phyloP scores from a whole-genome alignment of 108 stramenopile genomes.

The Aureococcus anophagefferens region DNA sequence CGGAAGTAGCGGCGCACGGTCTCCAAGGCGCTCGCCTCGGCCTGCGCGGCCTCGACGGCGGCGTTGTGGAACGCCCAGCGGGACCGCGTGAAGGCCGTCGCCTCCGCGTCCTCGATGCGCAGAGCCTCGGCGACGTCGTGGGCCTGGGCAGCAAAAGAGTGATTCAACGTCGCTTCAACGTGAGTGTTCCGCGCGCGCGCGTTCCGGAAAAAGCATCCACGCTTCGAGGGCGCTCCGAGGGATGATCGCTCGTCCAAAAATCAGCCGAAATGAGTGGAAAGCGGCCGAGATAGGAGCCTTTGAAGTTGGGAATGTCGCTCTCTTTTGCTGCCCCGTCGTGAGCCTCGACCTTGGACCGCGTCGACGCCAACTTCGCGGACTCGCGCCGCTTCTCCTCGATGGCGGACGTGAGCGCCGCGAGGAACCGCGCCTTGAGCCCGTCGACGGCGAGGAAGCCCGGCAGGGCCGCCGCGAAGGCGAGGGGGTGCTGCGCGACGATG shows the following conservation, averaged over 20 bases:
- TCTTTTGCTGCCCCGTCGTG: no score
- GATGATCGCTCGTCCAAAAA: no score
- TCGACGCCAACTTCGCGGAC: background rate
- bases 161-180: no score
- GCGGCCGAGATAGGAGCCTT: no score
- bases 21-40: background rate
- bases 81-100: background rate
- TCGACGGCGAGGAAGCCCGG: background rate
- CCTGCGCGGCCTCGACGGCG: background rate
- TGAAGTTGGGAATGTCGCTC: no score
- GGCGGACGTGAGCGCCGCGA: background rate
- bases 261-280: no score
- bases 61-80: background rate
- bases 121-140: background rate
- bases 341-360: background rate
- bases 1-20: background rate
- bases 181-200: no score
- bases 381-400: background rate
- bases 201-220: no score
- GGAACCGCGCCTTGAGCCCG: background rate
- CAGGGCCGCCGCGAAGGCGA: background rate
- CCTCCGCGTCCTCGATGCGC: background rate
- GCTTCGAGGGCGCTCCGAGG: no score
- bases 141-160: no score
- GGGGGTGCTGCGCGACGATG: background rate